These are phyloP conservation scores for Stipa capillata DNA, from an alignment of 176 grass and related monocot genomes.

Conservation along the genomic window DNA sequence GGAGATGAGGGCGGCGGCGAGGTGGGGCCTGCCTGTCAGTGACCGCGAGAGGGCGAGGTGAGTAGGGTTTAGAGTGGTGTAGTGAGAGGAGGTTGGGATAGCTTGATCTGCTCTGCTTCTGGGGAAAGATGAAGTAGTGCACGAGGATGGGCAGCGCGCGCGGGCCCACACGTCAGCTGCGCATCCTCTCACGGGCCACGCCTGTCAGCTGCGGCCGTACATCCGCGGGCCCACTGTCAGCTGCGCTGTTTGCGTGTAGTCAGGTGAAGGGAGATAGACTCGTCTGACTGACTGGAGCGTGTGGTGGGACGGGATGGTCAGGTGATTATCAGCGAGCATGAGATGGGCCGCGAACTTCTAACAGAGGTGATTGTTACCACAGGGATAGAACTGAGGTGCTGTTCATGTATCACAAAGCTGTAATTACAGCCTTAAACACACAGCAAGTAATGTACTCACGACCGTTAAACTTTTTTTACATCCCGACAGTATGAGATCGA, in stretches of 20 bases:
- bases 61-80: background rate
- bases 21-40: conserved; percentile 40
- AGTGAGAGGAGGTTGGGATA: background rate
- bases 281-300: too few relatives aligned
- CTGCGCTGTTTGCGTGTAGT: too few relatives aligned
- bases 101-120: background rate
- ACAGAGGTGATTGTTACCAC: too few relatives aligned
- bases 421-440: background rate
- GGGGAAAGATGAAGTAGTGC: background rate
- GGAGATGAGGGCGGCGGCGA: conserved; percentile 26
- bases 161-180: background rate
- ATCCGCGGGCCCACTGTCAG: too few relatives aligned
- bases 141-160: background rate
- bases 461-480: too few relatives aligned
- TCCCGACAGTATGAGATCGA: too few relatives aligned
- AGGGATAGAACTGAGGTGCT: too few relatives aligned
- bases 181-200: background rate
- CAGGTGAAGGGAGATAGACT: too few relatives aligned
- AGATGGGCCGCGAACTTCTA: too few relatives aligned
- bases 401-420: background rate
- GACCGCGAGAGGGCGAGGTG: background rate
- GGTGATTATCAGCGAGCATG: too few relatives aligned
- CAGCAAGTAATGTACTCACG: background rate
- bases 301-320: too few relatives aligned
- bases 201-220: background rate